These are phyloP conservation scores for Phytophthora europaea DNA, from an alignment of 352 stramenopile species.

Conservation along the genomic window DNA sequence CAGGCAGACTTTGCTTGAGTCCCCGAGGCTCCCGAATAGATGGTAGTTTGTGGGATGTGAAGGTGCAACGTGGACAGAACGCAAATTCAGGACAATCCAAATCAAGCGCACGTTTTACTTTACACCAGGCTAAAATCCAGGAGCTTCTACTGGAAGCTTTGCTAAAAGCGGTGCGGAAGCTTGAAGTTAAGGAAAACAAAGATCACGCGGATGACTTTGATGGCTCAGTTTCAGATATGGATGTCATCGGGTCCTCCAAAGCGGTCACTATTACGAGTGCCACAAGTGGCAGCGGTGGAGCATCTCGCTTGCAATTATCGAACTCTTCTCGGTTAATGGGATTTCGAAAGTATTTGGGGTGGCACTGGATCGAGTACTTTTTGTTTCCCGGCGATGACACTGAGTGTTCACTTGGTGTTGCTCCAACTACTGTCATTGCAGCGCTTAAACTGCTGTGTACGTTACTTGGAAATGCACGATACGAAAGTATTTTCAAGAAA, in stretches of 20 bases:
- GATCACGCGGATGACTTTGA: constrained; percentile 48
- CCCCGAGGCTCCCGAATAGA: constrained; percentile 44
- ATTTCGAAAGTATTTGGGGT: constrained; percentile 68
- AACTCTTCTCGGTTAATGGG: constrained; percentile 55
- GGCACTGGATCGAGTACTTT: constrained; percentile 77
- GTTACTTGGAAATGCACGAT: constrained; percentile 54
- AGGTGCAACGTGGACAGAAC: constrained; percentile 9
- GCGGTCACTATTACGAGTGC: constrained; percentile 9
- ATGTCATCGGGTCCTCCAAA: constrained; percentile 3
- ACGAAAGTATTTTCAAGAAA: constrained; percentile 68
- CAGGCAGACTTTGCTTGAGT: constrained; percentile 55
- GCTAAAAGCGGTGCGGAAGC: constrained; percentile 75
- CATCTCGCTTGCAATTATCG: constrained; percentile 59
- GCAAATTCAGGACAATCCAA: constrained; percentile 1
- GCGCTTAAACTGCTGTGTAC: constrained; percentile 60
- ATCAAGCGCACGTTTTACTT: constrained; percentile 16
- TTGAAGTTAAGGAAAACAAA: constrained; percentile 76
- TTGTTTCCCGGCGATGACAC: constrained; percentile 50
- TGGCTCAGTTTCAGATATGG: constrained; percentile 6
- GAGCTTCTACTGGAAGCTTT: constrained; percentile 73
- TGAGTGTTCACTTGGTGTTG: constrained; percentile 44
- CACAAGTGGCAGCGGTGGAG: constrained; percentile 11
- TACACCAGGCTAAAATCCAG: constrained; percentile 59
- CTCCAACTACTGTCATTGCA: constrained; percentile 61
- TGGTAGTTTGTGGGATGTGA: constrained; percentile 10